Evolutionary conservation across 768 basidiomycete species (phyloP).

Genomic region (Collybia nuda): DNA sequence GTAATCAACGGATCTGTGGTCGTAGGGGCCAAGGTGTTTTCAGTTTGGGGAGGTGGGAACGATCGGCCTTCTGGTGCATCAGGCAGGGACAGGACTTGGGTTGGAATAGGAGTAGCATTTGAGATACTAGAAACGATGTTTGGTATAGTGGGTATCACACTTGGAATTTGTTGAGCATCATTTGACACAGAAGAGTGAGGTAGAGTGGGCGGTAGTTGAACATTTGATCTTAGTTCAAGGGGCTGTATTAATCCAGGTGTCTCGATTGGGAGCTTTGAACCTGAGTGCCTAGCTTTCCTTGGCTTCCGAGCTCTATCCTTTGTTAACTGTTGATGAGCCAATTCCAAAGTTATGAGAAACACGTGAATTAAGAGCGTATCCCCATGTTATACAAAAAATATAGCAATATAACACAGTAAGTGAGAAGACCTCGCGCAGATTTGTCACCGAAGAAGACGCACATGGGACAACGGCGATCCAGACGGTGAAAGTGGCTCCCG

Average conservation of each 20-base stretch:
- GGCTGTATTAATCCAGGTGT: too few relatives aligned
- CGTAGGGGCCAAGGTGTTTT: not conserved
- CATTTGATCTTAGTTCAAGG: too few relatives aligned
- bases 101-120: too few relatives aligned
- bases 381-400: conserved; percentile 26
- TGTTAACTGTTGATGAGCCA: conserved; percentile 55
- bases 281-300: conserved; percentile 40
- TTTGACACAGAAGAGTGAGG: too few relatives aligned
- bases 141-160: too few relatives aligned
- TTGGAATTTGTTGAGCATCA: too few relatives aligned
- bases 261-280: too few relatives aligned
- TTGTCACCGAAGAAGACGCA: conserved; percentile 78
- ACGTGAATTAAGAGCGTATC: conserved; percentile 15
- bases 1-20: not conserved
- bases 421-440: conserved; percentile 45
- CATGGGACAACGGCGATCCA: conserved; percentile 77
- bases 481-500: conserved; percentile 42
- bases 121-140: too few relatives aligned
- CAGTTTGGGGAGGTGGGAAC: not conserved
- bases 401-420: conserved; percentile 25
- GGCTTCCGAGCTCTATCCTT: conserved; percentile 73
- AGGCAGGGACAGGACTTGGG: too few relatives aligned
- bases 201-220: too few relatives aligned
- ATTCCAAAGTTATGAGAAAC: conserved; percentile 18
- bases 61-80: not conserved